Percentiles rank a stretch among this genome's conserved stretches.
These are phyloP conservation scores for Tylopilus sp. DNA, from an alignment of 1,284 basidiomycete genomes.

Conservation along the genomic window DNA sequence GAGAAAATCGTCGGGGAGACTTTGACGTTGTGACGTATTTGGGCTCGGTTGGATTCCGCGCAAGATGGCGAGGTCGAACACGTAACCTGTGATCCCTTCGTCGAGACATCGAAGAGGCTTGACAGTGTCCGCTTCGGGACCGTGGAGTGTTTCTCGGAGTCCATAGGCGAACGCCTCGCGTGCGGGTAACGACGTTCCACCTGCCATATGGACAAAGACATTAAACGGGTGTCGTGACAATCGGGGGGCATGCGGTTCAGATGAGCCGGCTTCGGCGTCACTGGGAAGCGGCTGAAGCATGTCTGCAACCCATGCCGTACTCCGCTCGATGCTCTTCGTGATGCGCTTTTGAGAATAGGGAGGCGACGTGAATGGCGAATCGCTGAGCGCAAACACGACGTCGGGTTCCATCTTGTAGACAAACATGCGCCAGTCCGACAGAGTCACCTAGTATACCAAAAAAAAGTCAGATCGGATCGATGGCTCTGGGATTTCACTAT, in stretches of 20 bases:
- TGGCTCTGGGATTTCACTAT: background rate
- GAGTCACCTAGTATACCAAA: constrained; percentile 46
- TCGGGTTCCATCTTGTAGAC: constrained; percentile 58
- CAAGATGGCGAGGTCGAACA: constrained; percentile 62
- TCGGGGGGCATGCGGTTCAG: background rate
- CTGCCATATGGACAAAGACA: constrained; percentile 66
- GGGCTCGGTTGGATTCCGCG: constrained; percentile 31
- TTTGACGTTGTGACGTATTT: constrained; percentile 15
- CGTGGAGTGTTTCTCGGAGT: constrained; percentile 55
- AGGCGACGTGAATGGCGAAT: constrained; percentile 60
- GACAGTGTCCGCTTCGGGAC: constrained; percentile 52
- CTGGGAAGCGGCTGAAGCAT: constrained; percentile 39
- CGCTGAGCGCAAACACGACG: constrained; percentile 65
- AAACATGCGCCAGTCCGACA: constrained; percentile 52
- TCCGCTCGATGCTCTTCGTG: constrained; percentile 69
- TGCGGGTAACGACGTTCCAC: constrained; percentile 52
- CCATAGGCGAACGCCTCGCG: constrained; percentile 58
- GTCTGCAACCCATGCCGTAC: constrained; percentile 56
- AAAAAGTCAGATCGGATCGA: background rate
- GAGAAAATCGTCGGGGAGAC: constrained; percentile 16
- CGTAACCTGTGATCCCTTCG: constrained; percentile 64
- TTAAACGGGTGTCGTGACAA: constrained; percentile 33
- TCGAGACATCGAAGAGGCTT: constrained; percentile 54
- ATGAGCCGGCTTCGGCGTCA: no score
- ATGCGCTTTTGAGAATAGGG: constrained; percentile 70